phyloP scores from a whole-genome alignment of 2,329 filamentous ascomycete species.

The Diaporthe batatas region DNA sequence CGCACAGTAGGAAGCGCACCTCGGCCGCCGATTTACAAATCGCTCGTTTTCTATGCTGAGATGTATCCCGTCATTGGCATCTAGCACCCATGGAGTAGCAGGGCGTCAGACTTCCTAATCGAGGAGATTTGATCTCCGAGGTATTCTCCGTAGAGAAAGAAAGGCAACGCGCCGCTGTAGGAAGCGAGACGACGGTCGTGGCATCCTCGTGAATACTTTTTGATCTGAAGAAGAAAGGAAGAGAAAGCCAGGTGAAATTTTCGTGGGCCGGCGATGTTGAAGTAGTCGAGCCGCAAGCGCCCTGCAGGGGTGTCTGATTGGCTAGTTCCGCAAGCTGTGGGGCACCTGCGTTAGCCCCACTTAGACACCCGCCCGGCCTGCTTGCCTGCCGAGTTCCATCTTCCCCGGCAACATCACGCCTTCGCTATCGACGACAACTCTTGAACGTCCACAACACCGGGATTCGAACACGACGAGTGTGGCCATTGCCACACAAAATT shows the following conservation, averaged over 20 bases:
- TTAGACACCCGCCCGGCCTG: not conserved
- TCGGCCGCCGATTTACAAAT: not conserved
- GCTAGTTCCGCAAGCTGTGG: not conserved
- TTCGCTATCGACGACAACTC: not conserved
- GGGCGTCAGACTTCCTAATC: constrained; percentile 73
- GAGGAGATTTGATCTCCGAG: constrained; percentile 72
- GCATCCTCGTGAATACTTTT: constrained; percentile 73
- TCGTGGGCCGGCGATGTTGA: constrained; percentile 44
- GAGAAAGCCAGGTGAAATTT: constrained; percentile 52
- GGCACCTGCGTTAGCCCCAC: not conserved
- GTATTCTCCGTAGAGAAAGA: constrained; percentile 62
- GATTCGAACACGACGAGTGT: not conserved
- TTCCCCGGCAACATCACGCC: constrained; percentile 2
- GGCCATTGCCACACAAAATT: not conserved
- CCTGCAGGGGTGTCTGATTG: constrained; percentile 13
- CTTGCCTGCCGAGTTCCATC: constrained; percentile 12
- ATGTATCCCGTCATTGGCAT: constrained; percentile 75
- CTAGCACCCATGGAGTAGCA: constrained; percentile 63
- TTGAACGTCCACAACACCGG: not conserved
- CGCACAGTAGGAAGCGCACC: constrained; percentile 21
- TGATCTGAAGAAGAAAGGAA: constrained; percentile 68
- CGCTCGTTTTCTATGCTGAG: constrained; percentile 37
- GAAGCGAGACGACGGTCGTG: constrained; percentile 71
- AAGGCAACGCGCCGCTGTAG: constrained; percentile 74
- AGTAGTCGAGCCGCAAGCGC: constrained; percentile 27